Conservation (phyloP, 192 early-diverging fungal species). For the Helicostylum pulchrum region DNA sequence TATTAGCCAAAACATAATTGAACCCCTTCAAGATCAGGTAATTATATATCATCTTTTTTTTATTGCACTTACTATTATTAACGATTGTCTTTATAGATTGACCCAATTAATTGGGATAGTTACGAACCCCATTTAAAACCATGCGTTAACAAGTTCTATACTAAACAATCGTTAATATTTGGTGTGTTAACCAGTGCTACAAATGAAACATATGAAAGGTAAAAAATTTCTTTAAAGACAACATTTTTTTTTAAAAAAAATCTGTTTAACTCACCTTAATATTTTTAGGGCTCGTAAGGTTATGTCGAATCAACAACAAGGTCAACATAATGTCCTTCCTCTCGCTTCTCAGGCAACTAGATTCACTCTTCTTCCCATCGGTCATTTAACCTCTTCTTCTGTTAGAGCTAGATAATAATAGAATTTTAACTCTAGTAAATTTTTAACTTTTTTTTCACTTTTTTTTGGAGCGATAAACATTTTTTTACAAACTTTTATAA, state of each 20-base stretch:
- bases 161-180: constrained; percentile 50
- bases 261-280: background rate
- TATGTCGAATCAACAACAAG: constrained; percentile 37
- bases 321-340: constrained; percentile 50
- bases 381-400: constrained; percentile 30
- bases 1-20: background rate
- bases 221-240: constrained; percentile 30
- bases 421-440: too few relatives aligned
- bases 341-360: constrained; percentile 49
- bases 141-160: constrained; percentile 58
- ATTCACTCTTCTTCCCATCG: constrained; percentile 59
- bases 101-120: constrained; percentile 60
- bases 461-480: too few relatives aligned
- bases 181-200: constrained; percentile 50
- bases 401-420: background rate
- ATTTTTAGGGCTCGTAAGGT: constrained; percentile 4
- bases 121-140: constrained; percentile 46
- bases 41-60: background rate
- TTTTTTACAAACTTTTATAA: too few relatives aligned
- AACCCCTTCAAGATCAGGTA: constrained; percentile 13
- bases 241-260: background rate
- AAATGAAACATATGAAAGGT: constrained; percentile 41
- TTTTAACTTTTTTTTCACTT: too few relatives aligned
- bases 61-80: background rate
- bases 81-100: constrained; percentile 49